Evolutionary conservation across 345 rosid species (phyloP), one percentile per base, ranked within the genome.

Genomic region (Eucalyptus cloeziana): DNA sequence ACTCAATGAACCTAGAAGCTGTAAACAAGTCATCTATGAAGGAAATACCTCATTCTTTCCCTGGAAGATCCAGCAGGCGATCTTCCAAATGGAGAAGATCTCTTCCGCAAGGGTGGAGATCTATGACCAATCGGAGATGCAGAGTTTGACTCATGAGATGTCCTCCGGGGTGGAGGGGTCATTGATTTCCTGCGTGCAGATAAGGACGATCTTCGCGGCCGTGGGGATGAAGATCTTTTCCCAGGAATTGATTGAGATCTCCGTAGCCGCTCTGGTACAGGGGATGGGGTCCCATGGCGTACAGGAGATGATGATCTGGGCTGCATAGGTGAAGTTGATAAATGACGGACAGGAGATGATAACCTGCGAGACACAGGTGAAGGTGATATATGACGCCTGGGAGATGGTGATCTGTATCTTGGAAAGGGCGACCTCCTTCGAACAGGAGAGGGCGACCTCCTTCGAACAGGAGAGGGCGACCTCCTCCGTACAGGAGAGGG

Each of bases 21-120:
- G 30, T 40, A 40, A 76, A 76, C 47, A 76, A 76, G 27, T 40
- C 47, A 76, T 76, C 30, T 21, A 37, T 21, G 47, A 76, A 76
- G 47, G 47, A 40, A 21, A 22, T 92, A 97, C 99, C 96, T 92
- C 51, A 88, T 88, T 92, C 91, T 93, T 91, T 89, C 96, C 90
- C 89, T 90, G 51, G 91, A 92, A 91, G 93, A 93, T 56, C 87
- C 93, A 25, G 71, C 87, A 31, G 96, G 93, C 40, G 95, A 92
- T 87, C 94, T 91, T 89, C 88, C 90, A 87, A 37, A 64, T 16
- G 89, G 95, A 52, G 90, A 85, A 51, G 92, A 92, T 86, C 93
- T 93, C 92, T 89, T 91, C 86, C 52, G 76, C 8, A 95, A 94
- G 64, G 94, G 94, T 86, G 91, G 93, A 86, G 94, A 91, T 86